A percentile compares a stretch with the other conserved stretches of the same genome.
Conservation (phyloP, 2,329 filamentous ascomycete species). For the Colletotrichum sp. region DNA sequence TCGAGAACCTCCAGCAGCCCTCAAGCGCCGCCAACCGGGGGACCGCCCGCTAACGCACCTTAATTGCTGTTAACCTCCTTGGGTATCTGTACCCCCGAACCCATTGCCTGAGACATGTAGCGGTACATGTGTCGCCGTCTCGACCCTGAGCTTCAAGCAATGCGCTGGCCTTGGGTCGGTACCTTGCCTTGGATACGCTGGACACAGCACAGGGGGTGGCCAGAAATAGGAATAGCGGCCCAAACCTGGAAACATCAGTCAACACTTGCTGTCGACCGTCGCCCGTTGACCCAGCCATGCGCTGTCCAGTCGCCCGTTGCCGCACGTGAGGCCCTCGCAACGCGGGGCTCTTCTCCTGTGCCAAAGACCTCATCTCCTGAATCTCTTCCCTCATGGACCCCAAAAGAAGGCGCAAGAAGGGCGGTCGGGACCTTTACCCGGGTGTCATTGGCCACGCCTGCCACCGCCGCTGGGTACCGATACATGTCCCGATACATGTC, state of each 20-base stretch:
- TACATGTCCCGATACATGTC: background rate
- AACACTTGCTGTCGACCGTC: background rate
- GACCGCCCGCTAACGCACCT: background rate
- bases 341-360: background rate
- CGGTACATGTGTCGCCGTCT: background rate
- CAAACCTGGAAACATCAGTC: conserved; percentile 5
- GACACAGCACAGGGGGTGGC: background rate
- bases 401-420: conserved; percentile 9
- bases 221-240: conserved; percentile 14
- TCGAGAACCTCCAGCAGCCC: background rate
- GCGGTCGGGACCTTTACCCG: background rate
- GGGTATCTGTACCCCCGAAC: background rate
- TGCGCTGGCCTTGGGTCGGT: background rate
- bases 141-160: background rate
- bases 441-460: background rate
- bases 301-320: background rate
- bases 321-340: conserved; percentile 16
- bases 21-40: conserved; percentile 1
- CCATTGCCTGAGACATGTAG: background rate
- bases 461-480: background rate
- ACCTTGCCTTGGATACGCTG: no score
- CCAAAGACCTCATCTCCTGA: background rate
- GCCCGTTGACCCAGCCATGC: background rate
- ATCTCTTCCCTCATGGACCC: background rate
- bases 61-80: conserved; percentile 2